Evolutionary conservation across 2,329 filamentous ascomycete genomes (phyloP).

Genomic region (Penicillium sp.): DNA sequence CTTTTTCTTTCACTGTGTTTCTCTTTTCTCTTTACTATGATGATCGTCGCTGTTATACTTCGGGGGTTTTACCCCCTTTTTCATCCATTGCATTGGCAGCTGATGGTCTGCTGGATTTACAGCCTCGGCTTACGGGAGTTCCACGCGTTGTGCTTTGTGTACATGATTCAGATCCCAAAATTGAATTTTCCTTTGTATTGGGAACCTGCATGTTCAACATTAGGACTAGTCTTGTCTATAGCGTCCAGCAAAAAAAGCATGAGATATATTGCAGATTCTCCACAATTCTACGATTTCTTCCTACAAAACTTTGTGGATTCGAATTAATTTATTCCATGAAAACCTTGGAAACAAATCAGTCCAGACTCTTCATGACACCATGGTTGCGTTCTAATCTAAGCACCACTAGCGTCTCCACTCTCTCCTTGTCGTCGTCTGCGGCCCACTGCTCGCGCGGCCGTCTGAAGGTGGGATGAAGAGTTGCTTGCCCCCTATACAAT

Average conservation of each 20-base stretch:
- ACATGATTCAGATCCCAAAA: slow-evolving; percentile 6
- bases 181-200: not conserved
- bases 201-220: not conserved
- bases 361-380: slow-evolving; percentile 11
- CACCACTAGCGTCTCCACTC: slow-evolving; percentile 23
- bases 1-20: not conserved
- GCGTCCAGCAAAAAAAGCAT: not conserved
- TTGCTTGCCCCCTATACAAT: not conserved
- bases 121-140: slow-evolving; percentile 21
- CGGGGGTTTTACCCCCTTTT: slow-evolving; percentile 2
- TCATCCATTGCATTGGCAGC: slow-evolving; percentile 15
- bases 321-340: not conserved
- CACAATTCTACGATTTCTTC: not conserved
- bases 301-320: not conserved
- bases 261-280: not conserved
- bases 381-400: slow-evolving; percentile 21
- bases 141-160: slow-evolving; percentile 9
- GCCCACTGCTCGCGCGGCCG: slow-evolving; percentile 28
- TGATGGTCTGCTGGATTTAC: slow-evolving; percentile 13
- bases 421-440: slow-evolving; percentile 14
- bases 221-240: not conserved
- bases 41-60: slow-evolving; percentile 12
- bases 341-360: not conserved
- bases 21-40: slow-evolving; percentile 8
- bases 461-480: slow-evolving; percentile 17